These are phyloP conservation scores for Apiospora saccharicola DNA, from an alignment of 2,329 filamentous ascomycete genomes.

Conservation along the genomic window DNA sequence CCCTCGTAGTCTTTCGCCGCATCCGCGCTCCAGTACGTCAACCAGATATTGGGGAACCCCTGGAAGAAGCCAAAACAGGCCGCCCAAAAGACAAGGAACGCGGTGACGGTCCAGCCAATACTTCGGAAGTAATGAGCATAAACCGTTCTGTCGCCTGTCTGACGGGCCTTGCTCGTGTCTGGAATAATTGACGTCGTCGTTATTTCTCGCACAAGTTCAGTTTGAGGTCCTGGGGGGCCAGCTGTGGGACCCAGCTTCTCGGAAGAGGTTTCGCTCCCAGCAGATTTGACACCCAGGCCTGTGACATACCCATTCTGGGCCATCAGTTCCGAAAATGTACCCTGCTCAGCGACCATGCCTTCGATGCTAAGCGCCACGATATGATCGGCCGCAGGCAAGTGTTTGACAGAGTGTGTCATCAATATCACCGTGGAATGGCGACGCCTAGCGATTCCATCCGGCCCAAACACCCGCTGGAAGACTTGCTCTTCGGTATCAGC, in stretches of 20 bases:
- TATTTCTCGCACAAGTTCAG: not conserved
- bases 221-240: constrained; percentile 4
- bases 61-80: constrained; percentile 23
- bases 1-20: constrained; percentile 34
- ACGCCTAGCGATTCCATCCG: constrained; percentile 37
- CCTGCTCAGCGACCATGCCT: constrained; percentile 34
- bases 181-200: constrained; percentile 23
- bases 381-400: constrained; percentile 23
- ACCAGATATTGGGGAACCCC: constrained; percentile 26
- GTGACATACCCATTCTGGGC: constrained; percentile 36
- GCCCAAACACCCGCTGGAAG: constrained; percentile 41
- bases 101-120: constrained; percentile 26
- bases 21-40: constrained; percentile 27
- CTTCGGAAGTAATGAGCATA: constrained; percentile 36
- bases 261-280: constrained; percentile 28
- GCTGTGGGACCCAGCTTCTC: constrained; percentile 12
- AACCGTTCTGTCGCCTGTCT: constrained; percentile 33
- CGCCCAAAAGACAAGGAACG: not conserved
- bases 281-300: constrained; percentile 32
- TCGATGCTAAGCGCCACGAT: constrained; percentile 22
- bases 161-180: constrained; percentile 27
- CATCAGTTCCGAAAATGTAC: constrained; percentile 48
- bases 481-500: constrained; percentile 43
- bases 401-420: constrained; percentile 24
- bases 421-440: constrained; percentile 19